These are phyloP conservation scores for Zasmidium angulare DNA, from an alignment of 2,329 filamentous ascomycete species.

Conservation along the genomic window DNA sequence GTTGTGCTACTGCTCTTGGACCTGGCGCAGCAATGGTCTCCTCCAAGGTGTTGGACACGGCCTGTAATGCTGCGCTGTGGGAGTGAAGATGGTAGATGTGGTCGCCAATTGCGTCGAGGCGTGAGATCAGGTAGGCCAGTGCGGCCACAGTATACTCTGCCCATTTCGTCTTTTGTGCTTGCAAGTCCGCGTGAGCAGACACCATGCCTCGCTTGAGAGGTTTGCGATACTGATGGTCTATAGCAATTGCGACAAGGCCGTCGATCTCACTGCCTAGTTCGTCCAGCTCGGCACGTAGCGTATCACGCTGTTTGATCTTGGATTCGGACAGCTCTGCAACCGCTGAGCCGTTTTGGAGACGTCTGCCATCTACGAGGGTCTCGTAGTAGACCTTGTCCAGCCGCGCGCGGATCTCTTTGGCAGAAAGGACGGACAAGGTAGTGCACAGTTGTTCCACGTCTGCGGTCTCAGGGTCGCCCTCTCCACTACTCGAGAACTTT, in stretches of 20 bases:
- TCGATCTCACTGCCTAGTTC: constrained; percentile 69
- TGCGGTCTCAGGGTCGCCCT: constrained; percentile 49
- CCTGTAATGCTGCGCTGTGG: constrained; percentile 25
- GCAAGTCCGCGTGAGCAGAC: constrained; percentile 36
- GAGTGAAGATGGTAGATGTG: constrained; percentile 30
- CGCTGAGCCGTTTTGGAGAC: constrained; percentile 7
- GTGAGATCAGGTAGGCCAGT: constrained; percentile 42
- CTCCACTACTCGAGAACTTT: constrained; percentile 53
- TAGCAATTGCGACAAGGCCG: constrained; percentile 68
- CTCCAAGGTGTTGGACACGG: constrained; percentile 25
- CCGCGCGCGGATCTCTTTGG: constrained; percentile 42
- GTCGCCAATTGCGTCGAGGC: constrained; percentile 30
- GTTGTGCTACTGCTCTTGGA: constrained; percentile 21
- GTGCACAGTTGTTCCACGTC: constrained; percentile 57
- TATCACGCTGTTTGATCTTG: constrained; percentile 36
- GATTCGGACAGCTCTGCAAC: constrained; percentile 25
- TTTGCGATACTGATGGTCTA: constrained; percentile 65
- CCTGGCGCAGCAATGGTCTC: constrained; percentile 14
- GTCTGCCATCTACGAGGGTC: constrained; percentile 7
- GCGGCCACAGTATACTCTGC: constrained; percentile 44
- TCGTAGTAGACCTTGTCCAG: constrained; percentile 53
- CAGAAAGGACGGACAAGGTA: constrained; percentile 41
- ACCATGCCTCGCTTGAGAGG: constrained; percentile 53
- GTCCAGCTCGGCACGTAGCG: constrained; percentile 64
- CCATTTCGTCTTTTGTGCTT: constrained; percentile 41